These are phyloP conservation scores for Canna indica DNA, from an alignment of 176 grass and related monocot genomes.

Conservation along the genomic window DNA sequence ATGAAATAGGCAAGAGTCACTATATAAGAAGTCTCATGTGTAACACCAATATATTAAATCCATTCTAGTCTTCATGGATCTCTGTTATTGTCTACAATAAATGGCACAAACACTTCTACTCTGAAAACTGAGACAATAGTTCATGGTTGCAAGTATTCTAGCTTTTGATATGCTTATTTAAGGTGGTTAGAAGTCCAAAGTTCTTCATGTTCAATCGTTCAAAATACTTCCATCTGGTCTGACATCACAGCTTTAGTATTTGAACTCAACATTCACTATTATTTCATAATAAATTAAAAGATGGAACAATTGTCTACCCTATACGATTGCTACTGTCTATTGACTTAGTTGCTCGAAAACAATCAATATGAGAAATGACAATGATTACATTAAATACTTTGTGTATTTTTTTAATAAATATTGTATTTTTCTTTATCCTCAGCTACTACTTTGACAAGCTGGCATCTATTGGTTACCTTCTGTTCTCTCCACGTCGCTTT, in stretches of 20 bases:
- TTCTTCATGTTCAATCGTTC: not conserved
- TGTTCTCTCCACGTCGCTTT: constrained; percentile 96
- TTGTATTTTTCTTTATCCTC: constrained; percentile 22
- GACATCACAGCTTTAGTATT: not conserved
- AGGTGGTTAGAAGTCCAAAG: not conserved
- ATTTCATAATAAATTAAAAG: not conserved
- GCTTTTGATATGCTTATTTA: not conserved
- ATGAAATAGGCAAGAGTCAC: not conserved
- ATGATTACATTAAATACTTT: not conserved
- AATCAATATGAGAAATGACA: not conserved
- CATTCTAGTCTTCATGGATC: not conserved
- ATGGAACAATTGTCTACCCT: not conserved
- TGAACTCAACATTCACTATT: not conserved
- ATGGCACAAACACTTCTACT: not conserved
- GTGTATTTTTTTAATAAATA: constrained; percentile 8
- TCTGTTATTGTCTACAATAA: not conserved
- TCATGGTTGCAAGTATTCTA: not conserved
- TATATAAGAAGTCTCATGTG: not conserved
- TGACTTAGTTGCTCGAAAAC: not conserved
- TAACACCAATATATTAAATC: not conserved
- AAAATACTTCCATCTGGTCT: not conserved
- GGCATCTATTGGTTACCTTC: constrained; percentile 98
- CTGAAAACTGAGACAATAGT: not conserved
- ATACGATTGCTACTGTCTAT: not conserved
- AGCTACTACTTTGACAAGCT: constrained; percentile 98